phyloP scores from a whole-genome alignment of 768 basidiomycete genomes.

The Hericium coralloides region DNA sequence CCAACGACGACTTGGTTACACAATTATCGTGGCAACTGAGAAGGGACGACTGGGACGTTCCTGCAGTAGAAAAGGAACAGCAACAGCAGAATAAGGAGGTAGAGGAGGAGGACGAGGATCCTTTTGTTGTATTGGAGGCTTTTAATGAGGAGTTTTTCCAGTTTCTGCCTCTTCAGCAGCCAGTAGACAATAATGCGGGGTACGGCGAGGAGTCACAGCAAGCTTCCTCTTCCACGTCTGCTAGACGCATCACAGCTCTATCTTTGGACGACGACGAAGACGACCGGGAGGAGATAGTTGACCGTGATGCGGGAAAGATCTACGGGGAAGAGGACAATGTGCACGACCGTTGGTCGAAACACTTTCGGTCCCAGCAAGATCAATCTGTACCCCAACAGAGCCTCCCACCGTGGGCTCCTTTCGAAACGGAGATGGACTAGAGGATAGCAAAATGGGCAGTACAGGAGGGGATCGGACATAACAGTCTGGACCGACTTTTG shows the following conservation, averaged over 20 bases:
- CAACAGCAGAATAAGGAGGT: not conserved
- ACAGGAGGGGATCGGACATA: not conserved
- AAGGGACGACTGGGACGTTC: not conserved
- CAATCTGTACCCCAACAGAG: not conserved
- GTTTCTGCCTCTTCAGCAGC: not conserved
- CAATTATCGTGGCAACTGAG: too few species aligned
- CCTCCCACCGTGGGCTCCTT: conserved; percentile 1
- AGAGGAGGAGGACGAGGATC: not conserved
- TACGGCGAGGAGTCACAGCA: not conserved
- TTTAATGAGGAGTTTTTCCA: not conserved
- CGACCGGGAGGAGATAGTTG: not conserved
- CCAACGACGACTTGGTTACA: too few species aligned
- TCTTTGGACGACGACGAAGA: not conserved
- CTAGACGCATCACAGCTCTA: not conserved
- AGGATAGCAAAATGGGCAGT: conserved; percentile 5
- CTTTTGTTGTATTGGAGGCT: not conserved
- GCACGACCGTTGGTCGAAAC: not conserved
- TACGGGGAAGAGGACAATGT: not conserved
- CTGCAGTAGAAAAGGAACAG: not conserved
- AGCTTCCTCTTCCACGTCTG: not conserved
- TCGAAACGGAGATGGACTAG: conserved; percentile 2
- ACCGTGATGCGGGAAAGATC: not conserved
- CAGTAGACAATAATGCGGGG: too few species aligned
- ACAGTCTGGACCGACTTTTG: not conserved
- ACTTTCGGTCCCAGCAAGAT: not conserved